Evolutionary conservation across 768 basidiomycete genomes (phyloP), one percentile per base, ranked within the genome.

Genomic region (Mycena rosella): DNA sequence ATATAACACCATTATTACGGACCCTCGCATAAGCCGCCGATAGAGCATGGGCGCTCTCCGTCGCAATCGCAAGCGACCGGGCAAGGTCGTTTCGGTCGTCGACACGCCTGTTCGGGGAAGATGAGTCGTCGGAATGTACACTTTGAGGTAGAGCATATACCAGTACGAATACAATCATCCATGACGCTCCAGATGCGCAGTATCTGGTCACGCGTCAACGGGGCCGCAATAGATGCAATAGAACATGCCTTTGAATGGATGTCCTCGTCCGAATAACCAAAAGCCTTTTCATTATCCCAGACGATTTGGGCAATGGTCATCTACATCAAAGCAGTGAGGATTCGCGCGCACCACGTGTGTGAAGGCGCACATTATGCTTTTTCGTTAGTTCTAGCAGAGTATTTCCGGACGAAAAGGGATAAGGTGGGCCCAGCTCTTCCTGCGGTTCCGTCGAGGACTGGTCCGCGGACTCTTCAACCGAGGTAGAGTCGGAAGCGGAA

Each of bases 301-400:
- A 97, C 95, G 55, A 96, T 91, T 79, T 97, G 96, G 13, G 96
- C 94, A 71, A 97, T 96, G 4, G 95, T 95, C 85, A 96, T 87
- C 95, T 96, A 73, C n/a, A n/a, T n/a, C n/a, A 34, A 56, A 59
- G 52, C 11, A 44, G 47, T 60, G 30, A 67, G 70, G 38, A 70
- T 38, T 48, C 24, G 47, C 60, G 24, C 52, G 20, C 59, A 56
- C 13, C 30, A 62, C 30, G 13, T 14, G 32, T 29, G 36, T 22
- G 42, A 60, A 45, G 47, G 82, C 90, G n/a, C 76, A 95, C 95
- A 72, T 96, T 96, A 75, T 96, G 88, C 74, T 86, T 92, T 73
- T 80, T 87, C 5, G 95, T 94, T 63, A 96, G 78, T 17, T 91
- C 87, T 49, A 96, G 83, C 17, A 96, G 84, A 45, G 86, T 89